A percentile compares a stretch with the other conserved stretches of the same genome.
These are phyloP conservation scores for Thymus mandschuricus DNA, from an alignment of 257 asterid species.

Conservation along the genomic window DNA sequence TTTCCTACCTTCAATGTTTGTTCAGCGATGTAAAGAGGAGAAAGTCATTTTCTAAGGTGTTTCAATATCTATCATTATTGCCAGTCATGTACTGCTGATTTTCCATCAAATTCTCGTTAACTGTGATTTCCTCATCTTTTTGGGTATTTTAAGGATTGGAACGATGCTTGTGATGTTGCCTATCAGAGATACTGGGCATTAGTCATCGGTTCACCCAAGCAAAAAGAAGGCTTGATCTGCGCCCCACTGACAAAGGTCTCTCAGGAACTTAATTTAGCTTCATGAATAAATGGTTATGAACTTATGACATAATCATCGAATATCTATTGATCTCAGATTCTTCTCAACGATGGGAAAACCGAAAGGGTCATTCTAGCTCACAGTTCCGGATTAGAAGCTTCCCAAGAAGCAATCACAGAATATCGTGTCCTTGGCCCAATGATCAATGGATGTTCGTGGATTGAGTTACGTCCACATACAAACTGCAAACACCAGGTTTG, in stretches of 20 bases:
- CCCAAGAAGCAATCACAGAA: constrained; percentile 85
- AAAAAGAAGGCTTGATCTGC: constrained; percentile 74
- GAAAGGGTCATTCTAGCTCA: constrained; percentile 84
- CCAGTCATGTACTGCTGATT: not conserved
- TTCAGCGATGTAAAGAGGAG: constrained; percentile 62
- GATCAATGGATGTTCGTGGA: constrained; percentile 96
- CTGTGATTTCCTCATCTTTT: not conserved
- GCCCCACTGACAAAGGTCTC: constrained; percentile 86
- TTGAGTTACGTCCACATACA: constrained; percentile 78
- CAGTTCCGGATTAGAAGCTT: constrained; percentile 75
- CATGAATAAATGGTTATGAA: constrained; percentile 21
- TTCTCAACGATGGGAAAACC: constrained; percentile 79
- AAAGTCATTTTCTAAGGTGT: constrained; percentile 67
- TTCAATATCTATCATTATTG: constrained; percentile 23
- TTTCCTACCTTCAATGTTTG: constrained; percentile 74
- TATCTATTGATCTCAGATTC: constrained; percentile 54
- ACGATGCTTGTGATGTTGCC: constrained; percentile 61
- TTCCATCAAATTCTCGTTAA: not conserved
- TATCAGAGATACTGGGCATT: constrained; percentile 88
- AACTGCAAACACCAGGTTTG: constrained; percentile 89
- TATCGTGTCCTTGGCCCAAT: constrained; percentile 90
- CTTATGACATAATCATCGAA: constrained; percentile 8
- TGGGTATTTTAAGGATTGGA: constrained; percentile 60
- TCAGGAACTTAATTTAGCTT: constrained; percentile 16
- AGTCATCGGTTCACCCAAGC: constrained; percentile 90